A percentile compares a stretch with the other conserved stretches of the same genome.
Conservation (phyloP, 1,284 basidiomycete genomes). For the Trametes sp. region DNA sequence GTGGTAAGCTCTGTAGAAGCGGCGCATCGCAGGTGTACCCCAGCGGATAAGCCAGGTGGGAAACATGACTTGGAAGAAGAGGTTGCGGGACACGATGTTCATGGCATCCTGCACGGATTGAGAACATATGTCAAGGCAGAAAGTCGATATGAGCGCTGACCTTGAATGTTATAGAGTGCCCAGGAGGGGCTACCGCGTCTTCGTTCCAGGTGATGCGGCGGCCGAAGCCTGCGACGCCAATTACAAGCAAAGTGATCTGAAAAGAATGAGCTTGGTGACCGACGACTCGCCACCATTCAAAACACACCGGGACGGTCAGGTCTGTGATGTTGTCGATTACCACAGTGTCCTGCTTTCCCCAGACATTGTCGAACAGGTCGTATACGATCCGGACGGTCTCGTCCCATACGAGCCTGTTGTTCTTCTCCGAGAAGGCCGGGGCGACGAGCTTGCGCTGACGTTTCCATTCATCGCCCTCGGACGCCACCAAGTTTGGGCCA, state of each 20-base stretch:
- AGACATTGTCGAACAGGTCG: slow-evolving; percentile 48
- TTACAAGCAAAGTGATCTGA: slow-evolving; percentile 64
- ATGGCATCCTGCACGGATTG: slow-evolving; percentile 47
- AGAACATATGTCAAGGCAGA: neutral
- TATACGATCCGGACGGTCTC: slow-evolving; percentile 52
- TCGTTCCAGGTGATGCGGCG: slow-evolving; percentile 58
- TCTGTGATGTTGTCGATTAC: slow-evolving; percentile 44
- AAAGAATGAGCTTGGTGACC: neutral
- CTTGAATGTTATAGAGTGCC: slow-evolving; percentile 64
- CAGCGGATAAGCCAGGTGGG: slow-evolving; percentile 52
- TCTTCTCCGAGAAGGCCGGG: slow-evolving; percentile 51
- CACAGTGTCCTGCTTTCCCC: slow-evolving; percentile 42
- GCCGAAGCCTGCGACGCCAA: slow-evolving; percentile 67
- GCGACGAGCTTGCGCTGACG: slow-evolving; percentile 58
- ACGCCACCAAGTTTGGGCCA: slow-evolving; percentile 62
- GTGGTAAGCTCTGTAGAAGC: slow-evolving; percentile 49
- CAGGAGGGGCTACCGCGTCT: slow-evolving; percentile 47
- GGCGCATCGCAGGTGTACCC: slow-evolving; percentile 48
- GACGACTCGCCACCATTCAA: neutral
- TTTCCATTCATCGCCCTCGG: slow-evolving; percentile 68
- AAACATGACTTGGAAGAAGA: slow-evolving; percentile 52
- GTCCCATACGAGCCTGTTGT: slow-evolving; percentile 66
- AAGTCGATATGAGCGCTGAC: slow-evolving; percentile 20
- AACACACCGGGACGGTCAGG: slow-evolving; percentile 56
- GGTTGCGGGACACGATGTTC: slow-evolving; percentile 52